Percentiles rank a stretch among this genome's conserved stretches.
phyloP scores from a whole-genome alignment of 306 rosid genomes.

The Elaeagnus macrophylla region DNA sequence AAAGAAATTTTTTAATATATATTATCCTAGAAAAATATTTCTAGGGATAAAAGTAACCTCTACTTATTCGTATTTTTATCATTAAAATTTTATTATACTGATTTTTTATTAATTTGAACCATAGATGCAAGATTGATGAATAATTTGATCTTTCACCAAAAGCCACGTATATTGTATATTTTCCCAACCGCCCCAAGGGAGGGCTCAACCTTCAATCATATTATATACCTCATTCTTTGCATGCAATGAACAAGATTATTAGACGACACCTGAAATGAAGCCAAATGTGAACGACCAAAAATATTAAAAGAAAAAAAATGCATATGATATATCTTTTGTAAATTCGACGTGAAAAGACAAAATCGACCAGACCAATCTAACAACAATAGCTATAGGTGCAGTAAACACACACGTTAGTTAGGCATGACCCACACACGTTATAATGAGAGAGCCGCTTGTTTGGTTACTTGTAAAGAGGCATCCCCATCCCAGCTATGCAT shows the following conservation, averaged over 20 bases:
- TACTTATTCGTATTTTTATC: too few species aligned
- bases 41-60: too few species aligned
- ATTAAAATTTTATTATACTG: too few species aligned
- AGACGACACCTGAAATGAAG: slow-evolving; percentile 20
- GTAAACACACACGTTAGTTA: slow-evolving; percentile 72
- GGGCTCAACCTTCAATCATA: slow-evolving; percentile 27
- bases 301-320: neutral
- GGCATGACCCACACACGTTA: slow-evolving; percentile 43
- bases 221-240: slow-evolving; percentile 24
- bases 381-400: slow-evolving; percentile 76
- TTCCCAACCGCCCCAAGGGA: slow-evolving; percentile 2
- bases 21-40: too few species aligned
- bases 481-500: slow-evolving; percentile 20
- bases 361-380: slow-evolving; percentile 42
- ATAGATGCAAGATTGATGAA: too few species aligned
- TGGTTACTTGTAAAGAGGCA: neutral
- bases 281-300: slow-evolving; percentile 46
- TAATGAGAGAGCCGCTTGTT: neutral
- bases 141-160: too few species aligned
- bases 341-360: slow-evolving; percentile 7
- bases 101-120: too few species aligned
- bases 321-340: too few species aligned
- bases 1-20: too few species aligned
- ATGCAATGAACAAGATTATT: slow-evolving; percentile 10
- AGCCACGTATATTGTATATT: slow-evolving; percentile 10